A percentile compares a stretch with the other conserved stretches of the same genome.
These are phyloP conservation scores for Nidularia pulvinata DNA, from an alignment of 768 basidiomycete species.

Conservation along the genomic window DNA sequence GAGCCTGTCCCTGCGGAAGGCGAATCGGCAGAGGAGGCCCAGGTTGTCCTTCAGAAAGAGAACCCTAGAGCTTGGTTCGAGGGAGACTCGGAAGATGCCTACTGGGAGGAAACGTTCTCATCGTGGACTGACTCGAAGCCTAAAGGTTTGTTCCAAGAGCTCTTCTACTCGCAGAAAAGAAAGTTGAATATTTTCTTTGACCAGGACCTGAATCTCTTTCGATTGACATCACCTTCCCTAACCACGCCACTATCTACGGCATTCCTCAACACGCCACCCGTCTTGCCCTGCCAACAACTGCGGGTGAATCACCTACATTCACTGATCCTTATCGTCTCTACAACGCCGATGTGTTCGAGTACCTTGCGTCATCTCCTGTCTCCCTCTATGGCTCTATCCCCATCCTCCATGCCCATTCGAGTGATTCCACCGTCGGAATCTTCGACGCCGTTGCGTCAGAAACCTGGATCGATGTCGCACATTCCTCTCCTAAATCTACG, in stretches of 20 bases:
- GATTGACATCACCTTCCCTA: conserved; percentile 92
- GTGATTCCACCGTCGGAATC: conserved; percentile 85
- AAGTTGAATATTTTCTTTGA: conserved; percentile 1
- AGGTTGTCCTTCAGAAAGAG: conserved; percentile 50
- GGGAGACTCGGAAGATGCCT: conserved; percentile 78
- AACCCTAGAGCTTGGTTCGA: conserved; percentile 83
- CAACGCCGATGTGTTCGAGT: conserved; percentile 97
- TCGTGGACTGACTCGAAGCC: conserved; percentile 94
- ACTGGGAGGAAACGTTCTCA: conserved; percentile 88
- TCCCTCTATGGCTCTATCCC: conserved; percentile 93
- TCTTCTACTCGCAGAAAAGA: not conserved
- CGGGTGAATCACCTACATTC: conserved; percentile 74
- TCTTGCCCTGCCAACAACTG: conserved; percentile 86
- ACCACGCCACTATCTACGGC: conserved; percentile 89
- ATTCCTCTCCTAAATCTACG: conserved; percentile 64
- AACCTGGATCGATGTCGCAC: conserved; percentile 92
- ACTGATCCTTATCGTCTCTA: conserved; percentile 93
- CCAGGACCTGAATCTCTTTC: conserved; percentile 95
- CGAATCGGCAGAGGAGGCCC: conserved; percentile 40
- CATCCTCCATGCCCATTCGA: conserved; percentile 90
- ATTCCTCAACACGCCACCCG: conserved; percentile 96
- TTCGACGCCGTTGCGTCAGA: conserved; percentile 90
- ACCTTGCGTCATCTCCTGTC: conserved; percentile 75
- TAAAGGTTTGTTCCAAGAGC: conserved; percentile 62
- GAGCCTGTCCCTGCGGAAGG: conserved; percentile 43